Evolutionary conservation across 2,329 filamentous ascomycete species (phyloP).

Genomic region (Aschersonia sp.): DNA sequence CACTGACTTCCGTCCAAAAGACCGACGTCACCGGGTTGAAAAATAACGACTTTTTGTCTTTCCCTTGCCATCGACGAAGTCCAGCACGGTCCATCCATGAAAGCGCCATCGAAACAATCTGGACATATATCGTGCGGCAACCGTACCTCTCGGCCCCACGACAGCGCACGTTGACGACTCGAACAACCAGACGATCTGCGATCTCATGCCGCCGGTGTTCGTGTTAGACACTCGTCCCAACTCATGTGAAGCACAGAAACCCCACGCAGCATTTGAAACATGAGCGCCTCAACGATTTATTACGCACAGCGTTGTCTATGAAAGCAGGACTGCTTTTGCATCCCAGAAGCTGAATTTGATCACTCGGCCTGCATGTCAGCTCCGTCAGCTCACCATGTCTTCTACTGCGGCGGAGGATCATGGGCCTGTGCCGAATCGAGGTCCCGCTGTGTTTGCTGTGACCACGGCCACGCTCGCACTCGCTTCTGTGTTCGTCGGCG

Average conservation of each 20-base stretch:
- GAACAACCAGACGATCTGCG: too few species aligned
- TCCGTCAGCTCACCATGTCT: slow-evolving; percentile 3
- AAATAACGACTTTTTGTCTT: not conserved
- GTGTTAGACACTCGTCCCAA: not conserved
- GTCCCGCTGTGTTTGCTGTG: slow-evolving; percentile 51
- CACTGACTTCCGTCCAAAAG: not conserved
- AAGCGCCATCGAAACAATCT: too few species aligned
- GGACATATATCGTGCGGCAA: too few species aligned
- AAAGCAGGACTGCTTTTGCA: not conserved
- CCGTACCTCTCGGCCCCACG: too few species aligned
- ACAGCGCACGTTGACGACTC: too few species aligned
- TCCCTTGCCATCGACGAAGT: not conserved
- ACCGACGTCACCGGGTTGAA: not conserved
- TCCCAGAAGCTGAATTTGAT: too few species aligned
- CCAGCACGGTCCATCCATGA: too few species aligned
- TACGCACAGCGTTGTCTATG: not conserved
- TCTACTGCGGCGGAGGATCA: slow-evolving; percentile 2
- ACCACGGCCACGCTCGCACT: slow-evolving; percentile 54
- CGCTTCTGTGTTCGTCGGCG: slow-evolving; percentile 58
- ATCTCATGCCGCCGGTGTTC: too few species aligned
- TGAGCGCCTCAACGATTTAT: not conserved
- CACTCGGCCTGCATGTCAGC: slow-evolving; percentile 1
- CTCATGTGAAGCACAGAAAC: not conserved
- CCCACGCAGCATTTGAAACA: not conserved
- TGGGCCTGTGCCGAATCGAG: slow-evolving; percentile 29